Base-by-base conservation (phyloP, 495 filamentous ascomycete species). In the Penicillium alfredii region DNA sequence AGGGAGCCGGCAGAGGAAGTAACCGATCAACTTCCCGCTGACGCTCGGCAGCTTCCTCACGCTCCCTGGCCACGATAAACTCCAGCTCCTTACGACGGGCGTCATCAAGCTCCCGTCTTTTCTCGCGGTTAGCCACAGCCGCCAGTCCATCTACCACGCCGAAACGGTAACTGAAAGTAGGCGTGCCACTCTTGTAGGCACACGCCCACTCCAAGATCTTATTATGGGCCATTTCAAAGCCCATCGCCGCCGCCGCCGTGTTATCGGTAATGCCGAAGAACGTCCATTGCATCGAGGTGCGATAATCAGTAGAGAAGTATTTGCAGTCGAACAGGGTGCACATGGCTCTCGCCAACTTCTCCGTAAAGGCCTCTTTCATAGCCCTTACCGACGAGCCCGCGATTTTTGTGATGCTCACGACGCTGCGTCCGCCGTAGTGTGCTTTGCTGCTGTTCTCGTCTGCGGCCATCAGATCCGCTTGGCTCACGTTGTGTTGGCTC, bases 221-320 rank as follows among this genome's bases (percentile, higher is more conserved):
- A 28, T 58, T 61, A 29, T 61, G 50, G 8, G 45, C 37, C 38
- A 49, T 38, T 30, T 55, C 53, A 18, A 60, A 62, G 4, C 46
- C 35, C 36, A 46, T 46, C 21, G 56, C 56, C n/a, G 58, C 54
- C 7, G 54, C 41, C 22, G 54, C 51, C 4, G 58, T 64, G 39
- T 61, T 59, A 11, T 43, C 29, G 18, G 56, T 44, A 42, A 62
- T 52, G 3, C 58, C 54, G 42, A 55, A 60, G 35, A 61, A 64
- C 1, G 39, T 49, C 44, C 44, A 46, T 1, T 40, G 9, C 6
- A 40, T 12, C 27, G 8, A 25, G 4, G 6, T 19, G 16, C 10
- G 1, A 25, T 11, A 22, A 23, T 46, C 18, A 5, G 18, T 28
- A 1, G 25, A 35, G 32, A 30, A 40, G 13, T 8, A 11, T 8